Base-by-base conservation (phyloP, 441 rosid genomes). In the Melastoma candidum region DNA sequence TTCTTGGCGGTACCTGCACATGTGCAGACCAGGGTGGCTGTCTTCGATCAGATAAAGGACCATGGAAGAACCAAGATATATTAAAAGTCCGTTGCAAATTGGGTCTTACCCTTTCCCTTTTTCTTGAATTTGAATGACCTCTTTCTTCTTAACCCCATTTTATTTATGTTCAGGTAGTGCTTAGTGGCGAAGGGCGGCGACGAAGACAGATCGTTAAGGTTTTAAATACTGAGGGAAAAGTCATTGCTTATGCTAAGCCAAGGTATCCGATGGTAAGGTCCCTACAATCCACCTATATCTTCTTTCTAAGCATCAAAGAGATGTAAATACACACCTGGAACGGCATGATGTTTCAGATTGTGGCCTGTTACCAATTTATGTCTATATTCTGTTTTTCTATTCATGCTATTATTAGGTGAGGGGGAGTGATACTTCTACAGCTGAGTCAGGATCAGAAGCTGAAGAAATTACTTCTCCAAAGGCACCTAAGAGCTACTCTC, bases 371-470 rank as follows among this genome's bases (percentile, higher is more conserved):
- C 1, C 5, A 8, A 6, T 32, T 32, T 4, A 4, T 32, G 41
- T 2, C 41, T 32, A 6, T 32, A 6, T 8, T 32, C 41, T 32
- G 7, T 2, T 1, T 32, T 32, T 32, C 41, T 2, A 32, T 32
- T 32, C 41, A 32, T 32, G 41, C 8, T 32, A 32, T 32, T 8
- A 56, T 58, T 77, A 83, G 93, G 65, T 94, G 39, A 89, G 71
- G 68, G 89, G 99, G 32, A 90, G 97, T 65, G 97, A 90, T 72
- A 83, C 99, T 53, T 94, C 99, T 48, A 83, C 99, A 22, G 96
- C 97, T 2, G 99, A 94, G 71, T 94, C 99, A 22, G 97, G 99
- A 59, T 94, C 99, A 53, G 96, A 94, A 69, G 96, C 95, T 12
- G 99, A 94, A 76, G 97, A 94, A 54, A 78, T 87, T 22, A 70